These are phyloP conservation scores for Petasospora fabianii DNA, from an alignment of 1,139 yeast species.

Conservation along the genomic window DNA sequence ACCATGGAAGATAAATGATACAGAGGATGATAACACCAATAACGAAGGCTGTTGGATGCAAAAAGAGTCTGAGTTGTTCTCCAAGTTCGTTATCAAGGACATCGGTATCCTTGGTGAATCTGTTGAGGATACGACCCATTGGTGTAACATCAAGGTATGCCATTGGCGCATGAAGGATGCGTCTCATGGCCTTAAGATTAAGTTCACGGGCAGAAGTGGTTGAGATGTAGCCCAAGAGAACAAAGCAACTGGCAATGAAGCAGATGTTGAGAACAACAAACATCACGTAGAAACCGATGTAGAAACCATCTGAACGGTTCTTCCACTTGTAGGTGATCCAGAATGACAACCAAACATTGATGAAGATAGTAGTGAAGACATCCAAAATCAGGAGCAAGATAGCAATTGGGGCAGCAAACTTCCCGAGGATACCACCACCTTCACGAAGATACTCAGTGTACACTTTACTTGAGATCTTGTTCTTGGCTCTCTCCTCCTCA, in stretches of 20 bases:
- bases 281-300: conserved; percentile 67
- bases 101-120: conserved; percentile 83
- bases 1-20: conserved; percentile 63
- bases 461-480: conserved; percentile 43
- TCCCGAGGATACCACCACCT: conserved; percentile 43
- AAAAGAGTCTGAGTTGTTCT: conserved; percentile 49
- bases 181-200: conserved; percentile 51
- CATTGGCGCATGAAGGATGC: conserved; percentile 75
- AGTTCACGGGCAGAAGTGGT: conserved; percentile 40
- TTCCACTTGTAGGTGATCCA: conserved; percentile 66
- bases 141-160: conserved; percentile 66
- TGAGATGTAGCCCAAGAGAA: conserved; percentile 47
- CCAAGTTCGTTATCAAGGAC: conserved; percentile 72
- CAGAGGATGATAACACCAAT: conserved; percentile 59
- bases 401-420: conserved; percentile 43
- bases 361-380: conserved; percentile 60
- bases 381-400: conserved; percentile 43
- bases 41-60: conserved; percentile 48
- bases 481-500: conserved; percentile 47
- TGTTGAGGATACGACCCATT: conserved; percentile 62
- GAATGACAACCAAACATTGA: conserved; percentile 81
- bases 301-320: conserved; percentile 46
- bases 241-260: conserved; percentile 42
- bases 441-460: conserved; percentile 48
- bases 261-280: conserved; percentile 52